These are phyloP conservation scores for Grigorovia jiainica DNA, from an alignment of 805 yeast genomes.

Conservation along the genomic window DNA sequence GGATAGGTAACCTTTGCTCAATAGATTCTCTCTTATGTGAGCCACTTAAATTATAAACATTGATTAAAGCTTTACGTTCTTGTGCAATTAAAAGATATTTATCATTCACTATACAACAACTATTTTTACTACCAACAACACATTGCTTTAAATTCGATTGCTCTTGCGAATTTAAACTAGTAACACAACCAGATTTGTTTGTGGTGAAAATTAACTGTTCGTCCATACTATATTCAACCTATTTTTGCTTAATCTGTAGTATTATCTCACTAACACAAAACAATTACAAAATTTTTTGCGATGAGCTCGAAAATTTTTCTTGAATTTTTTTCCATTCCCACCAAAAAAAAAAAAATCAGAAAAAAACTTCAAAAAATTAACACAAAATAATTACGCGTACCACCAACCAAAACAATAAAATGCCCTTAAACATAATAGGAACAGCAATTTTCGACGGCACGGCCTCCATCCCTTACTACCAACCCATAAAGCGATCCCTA, in stretches of 20 bases:
- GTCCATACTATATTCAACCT: constrained; percentile 4
- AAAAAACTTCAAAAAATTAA: background rate
- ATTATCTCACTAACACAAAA: no score
- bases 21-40: constrained; percentile 37
- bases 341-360: background rate
- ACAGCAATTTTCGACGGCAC: constrained; percentile 64
- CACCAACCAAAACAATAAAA: constrained; percentile 19
- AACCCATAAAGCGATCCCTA: constrained; percentile 42
- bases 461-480: constrained; percentile 66
- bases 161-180: constrained; percentile 22
- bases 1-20: constrained; percentile 75
- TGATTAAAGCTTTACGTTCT: constrained; percentile 61
- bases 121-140: constrained; percentile 39
- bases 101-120: constrained; percentile 46
- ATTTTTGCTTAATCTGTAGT: no score
- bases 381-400: no score
- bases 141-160: constrained; percentile 27
- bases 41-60: constrained; percentile 49
- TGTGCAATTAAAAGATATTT: constrained; percentile 56
- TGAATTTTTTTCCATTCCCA: background rate
- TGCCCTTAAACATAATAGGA: constrained; percentile 84
- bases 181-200: constrained; percentile 20
- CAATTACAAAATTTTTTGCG: background rate
- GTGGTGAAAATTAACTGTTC: constrained; percentile 27
- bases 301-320: no score